These are phyloP conservation scores for Xylariaceae sp. DNA, from an alignment of 2,329 filamentous ascomycete species.

Conservation along the genomic window DNA sequence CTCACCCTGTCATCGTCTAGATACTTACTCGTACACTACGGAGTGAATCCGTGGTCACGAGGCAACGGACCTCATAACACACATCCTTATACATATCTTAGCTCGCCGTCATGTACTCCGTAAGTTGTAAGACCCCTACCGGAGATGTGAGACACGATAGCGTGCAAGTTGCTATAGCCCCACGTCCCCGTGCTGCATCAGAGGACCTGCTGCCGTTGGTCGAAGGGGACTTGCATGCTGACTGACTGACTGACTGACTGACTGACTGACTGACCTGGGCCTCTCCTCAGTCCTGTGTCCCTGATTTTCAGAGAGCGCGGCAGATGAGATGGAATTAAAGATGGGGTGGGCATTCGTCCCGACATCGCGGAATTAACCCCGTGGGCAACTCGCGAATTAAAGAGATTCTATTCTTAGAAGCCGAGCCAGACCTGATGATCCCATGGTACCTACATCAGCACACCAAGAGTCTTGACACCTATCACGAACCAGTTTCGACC, in stretches of 20 bases:
- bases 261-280: not conserved
- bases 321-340: not conserved
- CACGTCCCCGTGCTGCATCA: not conserved
- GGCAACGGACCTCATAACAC: not conserved
- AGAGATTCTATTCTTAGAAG: conserved; percentile 17
- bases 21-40: not conserved
- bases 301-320: not conserved
- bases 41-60: not conserved
- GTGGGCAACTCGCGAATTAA: conserved; percentile 1
- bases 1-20: not conserved
- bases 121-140: not conserved
- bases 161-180: not conserved
- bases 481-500: too few species aligned
- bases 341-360: not conserved
- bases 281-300: not conserved
- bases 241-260: not conserved
- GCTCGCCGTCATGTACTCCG: not conserved
- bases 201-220: not conserved
- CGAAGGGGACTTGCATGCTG: not conserved
- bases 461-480: too few species aligned
- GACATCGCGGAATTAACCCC: not conserved
- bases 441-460: not conserved
- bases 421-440: conserved; percentile 2
- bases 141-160: not conserved
- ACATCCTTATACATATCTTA: not conserved